A percentile compares a stretch with the other conserved stretches of the same genome.
These are phyloP conservation scores for Candida awuae DNA, from an alignment of 805 yeast genomes.

Conservation along the genomic window DNA sequence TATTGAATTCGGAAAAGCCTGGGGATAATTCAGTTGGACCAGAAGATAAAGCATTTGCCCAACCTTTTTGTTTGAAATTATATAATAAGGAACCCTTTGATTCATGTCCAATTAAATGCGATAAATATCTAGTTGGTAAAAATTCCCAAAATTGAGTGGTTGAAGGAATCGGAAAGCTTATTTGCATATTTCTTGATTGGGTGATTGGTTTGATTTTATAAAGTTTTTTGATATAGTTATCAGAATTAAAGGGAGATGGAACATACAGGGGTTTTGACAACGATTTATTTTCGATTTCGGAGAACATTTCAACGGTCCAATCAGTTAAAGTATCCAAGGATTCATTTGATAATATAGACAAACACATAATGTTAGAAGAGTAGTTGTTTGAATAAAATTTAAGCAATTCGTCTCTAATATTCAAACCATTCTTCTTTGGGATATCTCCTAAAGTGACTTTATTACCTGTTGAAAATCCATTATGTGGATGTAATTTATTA, in stretches of 20 bases:
- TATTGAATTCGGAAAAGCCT: constrained; percentile 59
- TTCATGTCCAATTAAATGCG: constrained; percentile 90
- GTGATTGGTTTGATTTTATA: constrained; percentile 73
- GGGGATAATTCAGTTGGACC: constrained; percentile 62
- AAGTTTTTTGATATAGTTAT: constrained; percentile 42
- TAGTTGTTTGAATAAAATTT: constrained; percentile 66
- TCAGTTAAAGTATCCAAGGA: constrained; percentile 58
- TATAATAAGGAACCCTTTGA: constrained; percentile 76
- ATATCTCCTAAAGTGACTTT: constrained; percentile 57
- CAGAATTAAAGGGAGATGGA: constrained; percentile 39
- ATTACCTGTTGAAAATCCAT: constrained; percentile 89
- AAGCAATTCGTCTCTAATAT: constrained; percentile 74
- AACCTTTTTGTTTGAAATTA: constrained; percentile 59
- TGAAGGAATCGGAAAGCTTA: constrained; percentile 72
- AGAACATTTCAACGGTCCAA: constrained; percentile 64
- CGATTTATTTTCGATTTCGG: constrained; percentile 48
- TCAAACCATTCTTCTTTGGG: constrained; percentile 53
- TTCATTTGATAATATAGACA: constrained; percentile 80
- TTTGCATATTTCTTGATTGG: constrained; percentile 60
- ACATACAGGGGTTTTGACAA: constrained; percentile 38
- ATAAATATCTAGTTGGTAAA: constrained; percentile 61
- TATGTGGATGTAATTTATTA: constrained; percentile 72
- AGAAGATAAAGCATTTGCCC: constrained; percentile 74
- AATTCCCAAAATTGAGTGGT: constrained; percentile 57
- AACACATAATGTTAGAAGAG: constrained; percentile 82